These are phyloP conservation scores for Chlamydomonas sp. DNA, from an alignment of 139 green algal genomes.

Conservation along the genomic window DNA sequence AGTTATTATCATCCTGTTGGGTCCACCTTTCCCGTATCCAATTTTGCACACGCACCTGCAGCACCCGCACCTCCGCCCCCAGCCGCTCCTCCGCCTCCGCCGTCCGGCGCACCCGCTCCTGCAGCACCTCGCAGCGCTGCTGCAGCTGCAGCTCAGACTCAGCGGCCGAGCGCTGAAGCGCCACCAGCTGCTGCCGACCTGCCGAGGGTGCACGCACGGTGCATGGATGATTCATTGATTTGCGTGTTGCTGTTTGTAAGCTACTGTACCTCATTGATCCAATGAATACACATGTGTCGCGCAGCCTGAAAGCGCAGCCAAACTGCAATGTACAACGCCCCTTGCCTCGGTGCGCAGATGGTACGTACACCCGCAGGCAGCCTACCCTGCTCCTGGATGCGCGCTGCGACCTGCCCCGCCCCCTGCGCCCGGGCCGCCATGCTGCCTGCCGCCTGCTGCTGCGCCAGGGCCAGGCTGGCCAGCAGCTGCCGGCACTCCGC, in stretches of 20 bases:
- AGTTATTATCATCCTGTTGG: too few relatives aligned
- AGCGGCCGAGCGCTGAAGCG: not conserved
- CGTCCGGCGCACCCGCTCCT: conserved; percentile 1
- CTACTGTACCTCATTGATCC: too few relatives aligned
- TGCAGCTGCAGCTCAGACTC: not conserved
- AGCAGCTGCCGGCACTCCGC: conserved; percentile 31
- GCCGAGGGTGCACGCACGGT: not conserved
- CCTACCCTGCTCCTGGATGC: conserved; percentile 8
- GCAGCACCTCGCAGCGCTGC: not conserved
- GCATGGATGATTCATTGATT: too few relatives aligned
- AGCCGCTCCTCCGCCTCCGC: not conserved
- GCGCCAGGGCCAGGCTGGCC: not conserved
- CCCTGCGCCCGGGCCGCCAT: not conserved
- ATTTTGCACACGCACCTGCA: not conserved
- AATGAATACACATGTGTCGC: too few relatives aligned
- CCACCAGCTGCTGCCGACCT: not conserved
- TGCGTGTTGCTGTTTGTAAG: too few relatives aligned
- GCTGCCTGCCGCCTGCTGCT: not conserved
- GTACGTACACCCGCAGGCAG: not conserved
- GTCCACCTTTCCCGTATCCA: not conserved
- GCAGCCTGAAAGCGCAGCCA: too few relatives aligned
- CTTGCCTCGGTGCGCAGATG: too few relatives aligned
- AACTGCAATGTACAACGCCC: too few relatives aligned
- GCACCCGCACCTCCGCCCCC: not conserved
- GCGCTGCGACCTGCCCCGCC: not conserved